phyloP scores from a whole-genome alignment of 805 yeast species.

The Candida sanyiensis region DNA sequence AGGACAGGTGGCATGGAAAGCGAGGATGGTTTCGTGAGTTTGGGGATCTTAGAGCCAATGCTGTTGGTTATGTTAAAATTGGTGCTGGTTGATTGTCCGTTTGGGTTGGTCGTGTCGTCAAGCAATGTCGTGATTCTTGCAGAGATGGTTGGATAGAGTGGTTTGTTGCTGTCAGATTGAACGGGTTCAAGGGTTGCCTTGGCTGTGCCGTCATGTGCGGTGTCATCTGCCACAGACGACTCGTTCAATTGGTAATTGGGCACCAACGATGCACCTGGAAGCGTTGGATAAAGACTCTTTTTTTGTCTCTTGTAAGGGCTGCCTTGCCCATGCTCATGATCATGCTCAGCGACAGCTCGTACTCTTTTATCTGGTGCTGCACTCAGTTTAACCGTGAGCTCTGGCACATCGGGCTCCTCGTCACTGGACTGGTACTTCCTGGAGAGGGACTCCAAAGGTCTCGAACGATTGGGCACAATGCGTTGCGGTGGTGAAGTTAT shows the following conservation, averaged over 20 bases:
- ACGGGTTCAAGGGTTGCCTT: background rate
- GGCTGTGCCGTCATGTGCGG: background rate
- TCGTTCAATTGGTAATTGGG: conserved; percentile 2
- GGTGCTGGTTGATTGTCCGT: conserved; percentile 6
- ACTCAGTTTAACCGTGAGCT: conserved; percentile 16
- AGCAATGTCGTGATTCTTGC: background rate
- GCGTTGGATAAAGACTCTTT: too few relatives aligned
- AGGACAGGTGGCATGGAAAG: background rate
- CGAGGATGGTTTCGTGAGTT: background rate
- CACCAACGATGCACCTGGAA: conserved; percentile 9
- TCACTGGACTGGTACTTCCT: conserved; percentile 23
- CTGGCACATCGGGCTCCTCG: conserved; percentile 22
- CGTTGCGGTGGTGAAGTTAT: conserved; percentile 4
- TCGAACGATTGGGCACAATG: background rate
- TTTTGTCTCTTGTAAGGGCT: conserved; percentile 5
- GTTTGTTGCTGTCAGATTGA: background rate
- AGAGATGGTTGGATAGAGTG: conserved; percentile 3
- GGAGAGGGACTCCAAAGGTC: conserved; percentile 2
- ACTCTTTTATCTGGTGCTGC: conserved; percentile 4
- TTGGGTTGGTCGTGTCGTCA: background rate
- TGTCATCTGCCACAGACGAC: background rate
- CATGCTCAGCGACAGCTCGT: background rate
- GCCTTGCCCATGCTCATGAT: background rate
- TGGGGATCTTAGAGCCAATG: background rate
- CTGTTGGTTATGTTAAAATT: background rate